phyloP scores from a whole-genome alignment of 2,329 filamentous ascomycete genomes.

The Cladosporium austrohemisphaericum region DNA sequence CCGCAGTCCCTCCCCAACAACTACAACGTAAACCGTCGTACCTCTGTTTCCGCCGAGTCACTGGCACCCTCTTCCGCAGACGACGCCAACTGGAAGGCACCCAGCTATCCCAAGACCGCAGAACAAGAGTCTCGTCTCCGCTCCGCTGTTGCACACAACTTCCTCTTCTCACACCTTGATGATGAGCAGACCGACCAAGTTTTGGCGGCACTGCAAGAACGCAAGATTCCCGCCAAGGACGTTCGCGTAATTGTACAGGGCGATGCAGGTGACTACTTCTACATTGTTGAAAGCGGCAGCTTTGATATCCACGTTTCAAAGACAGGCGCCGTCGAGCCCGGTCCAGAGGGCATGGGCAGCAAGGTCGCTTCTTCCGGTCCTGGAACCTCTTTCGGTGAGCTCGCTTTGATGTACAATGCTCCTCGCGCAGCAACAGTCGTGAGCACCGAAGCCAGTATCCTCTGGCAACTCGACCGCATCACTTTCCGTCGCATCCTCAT shows the following conservation, averaged over 20 bases:
- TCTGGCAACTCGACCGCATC: constrained; percentile 92
- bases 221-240: constrained; percentile 88
- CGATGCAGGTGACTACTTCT: constrained; percentile 95
- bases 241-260: constrained; percentile 92
- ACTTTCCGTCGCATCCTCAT: constrained; percentile 98
- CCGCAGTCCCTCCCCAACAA: constrained; percentile 78
- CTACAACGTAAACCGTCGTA: constrained; percentile 89
- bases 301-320: constrained; percentile 91
- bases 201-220: constrained; percentile 86
- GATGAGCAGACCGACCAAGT: constrained; percentile 88
- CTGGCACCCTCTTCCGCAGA: constrained; percentile 81
- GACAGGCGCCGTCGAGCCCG: constrained; percentile 71
- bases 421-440: constrained; percentile 92
- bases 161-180: constrained; percentile 89
- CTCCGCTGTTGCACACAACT: constrained; percentile 80
- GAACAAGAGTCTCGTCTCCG: constrained; percentile 79
- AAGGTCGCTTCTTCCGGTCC: constrained; percentile 79
- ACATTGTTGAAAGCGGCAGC: constrained; percentile 84
- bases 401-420: constrained; percentile 98
- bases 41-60: constrained; percentile 94
- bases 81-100: constrained; percentile 86
- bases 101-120: constrained; percentile 73
- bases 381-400: constrained; percentile 91
- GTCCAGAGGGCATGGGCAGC: constrained; percentile 74
- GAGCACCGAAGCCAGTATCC: constrained; percentile 73